phyloP scores from a whole-genome alignment of 805 yeast species.

The Sugiyamaella lignohabitans region DNA sequence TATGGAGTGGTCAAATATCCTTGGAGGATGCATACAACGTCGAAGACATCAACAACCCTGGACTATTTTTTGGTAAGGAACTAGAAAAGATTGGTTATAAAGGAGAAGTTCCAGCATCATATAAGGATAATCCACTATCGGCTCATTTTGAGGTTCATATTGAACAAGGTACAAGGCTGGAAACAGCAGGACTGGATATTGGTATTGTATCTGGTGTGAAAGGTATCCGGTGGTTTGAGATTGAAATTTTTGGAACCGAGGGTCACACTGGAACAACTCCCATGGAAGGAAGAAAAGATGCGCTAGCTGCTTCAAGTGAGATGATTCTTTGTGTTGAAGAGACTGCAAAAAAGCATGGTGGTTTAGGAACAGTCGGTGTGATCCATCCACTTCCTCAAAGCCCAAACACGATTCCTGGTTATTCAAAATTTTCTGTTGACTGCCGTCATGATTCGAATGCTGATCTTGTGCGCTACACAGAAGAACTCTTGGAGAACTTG shows the following conservation, averaged over 20 bases:
- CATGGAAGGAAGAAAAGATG: constrained; percentile 52
- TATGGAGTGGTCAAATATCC: constrained; percentile 51
- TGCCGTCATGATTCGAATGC: constrained; percentile 50
- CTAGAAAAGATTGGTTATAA: constrained; percentile 55
- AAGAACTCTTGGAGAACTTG: constrained; percentile 33
- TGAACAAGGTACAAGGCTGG: constrained; percentile 71
- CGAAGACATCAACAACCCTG: constrained; percentile 47
- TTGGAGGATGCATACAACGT: constrained; percentile 46
- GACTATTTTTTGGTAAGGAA: constrained; percentile 47
- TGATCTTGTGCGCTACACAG: constrained; percentile 33
- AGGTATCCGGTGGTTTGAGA: constrained; percentile 56
- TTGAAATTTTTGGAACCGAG: constrained; percentile 54
- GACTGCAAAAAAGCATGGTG: constrained; percentile 45
- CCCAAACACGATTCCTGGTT: constrained; percentile 62
- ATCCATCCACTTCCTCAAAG: constrained; percentile 52
- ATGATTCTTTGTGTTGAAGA: constrained; percentile 53
- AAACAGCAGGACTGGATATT: constrained; percentile 46
- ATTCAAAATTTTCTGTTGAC: constrained; percentile 55
- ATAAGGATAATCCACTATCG: constrained; percentile 47
- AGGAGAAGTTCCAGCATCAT: constrained; percentile 46
- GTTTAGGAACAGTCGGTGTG: constrained; percentile 55
- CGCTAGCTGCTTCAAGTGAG: constrained; percentile 50
- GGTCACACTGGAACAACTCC: constrained; percentile 76
- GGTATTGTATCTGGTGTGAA: constrained; percentile 66
- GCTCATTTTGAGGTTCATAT: constrained; percentile 72